phyloP scores from a whole-genome alignment of 257 asterid species.

The Asclepias syriaca region DNA sequence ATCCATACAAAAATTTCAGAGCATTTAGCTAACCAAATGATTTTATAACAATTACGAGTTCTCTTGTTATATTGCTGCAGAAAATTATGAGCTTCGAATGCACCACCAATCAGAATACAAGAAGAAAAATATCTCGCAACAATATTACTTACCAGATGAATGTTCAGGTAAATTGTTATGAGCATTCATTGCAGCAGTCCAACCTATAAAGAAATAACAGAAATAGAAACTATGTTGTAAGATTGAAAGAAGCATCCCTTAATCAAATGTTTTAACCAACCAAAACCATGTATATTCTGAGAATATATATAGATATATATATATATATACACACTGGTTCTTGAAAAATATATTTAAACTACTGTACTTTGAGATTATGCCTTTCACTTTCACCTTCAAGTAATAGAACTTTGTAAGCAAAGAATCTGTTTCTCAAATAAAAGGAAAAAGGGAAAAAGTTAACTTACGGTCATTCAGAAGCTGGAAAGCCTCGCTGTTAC shows the following conservation, averaged over 20 bases:
- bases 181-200: slow-evolving; percentile 74
- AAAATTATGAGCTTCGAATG: background rate
- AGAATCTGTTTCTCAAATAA: background rate
- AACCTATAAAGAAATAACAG: slow-evolving; percentile 41
- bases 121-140: background rate
- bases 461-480: slow-evolving; percentile 66
- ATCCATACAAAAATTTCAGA: background rate
- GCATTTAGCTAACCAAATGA: background rate
- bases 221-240: slow-evolving; percentile 10
- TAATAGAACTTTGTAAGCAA: background rate
- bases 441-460: slow-evolving; percentile 1
- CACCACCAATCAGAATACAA: background rate
- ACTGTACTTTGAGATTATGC: background rate
- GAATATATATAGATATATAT: background rate
- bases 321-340: background rate
- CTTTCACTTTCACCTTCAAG: background rate
- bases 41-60: background rate
- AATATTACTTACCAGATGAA: slow-evolving; percentile 60
- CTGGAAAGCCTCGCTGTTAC: slow-evolving; percentile 65
- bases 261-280: background rate
- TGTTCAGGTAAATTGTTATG: slow-evolving; percentile 65
- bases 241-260: slow-evolving; percentile 3
- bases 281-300: too few species aligned
- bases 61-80: background rate
- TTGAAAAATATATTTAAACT: background rate